Base-by-base conservation (phyloP, 352 stramenopile species). In the Pythium periplocum region DNA sequence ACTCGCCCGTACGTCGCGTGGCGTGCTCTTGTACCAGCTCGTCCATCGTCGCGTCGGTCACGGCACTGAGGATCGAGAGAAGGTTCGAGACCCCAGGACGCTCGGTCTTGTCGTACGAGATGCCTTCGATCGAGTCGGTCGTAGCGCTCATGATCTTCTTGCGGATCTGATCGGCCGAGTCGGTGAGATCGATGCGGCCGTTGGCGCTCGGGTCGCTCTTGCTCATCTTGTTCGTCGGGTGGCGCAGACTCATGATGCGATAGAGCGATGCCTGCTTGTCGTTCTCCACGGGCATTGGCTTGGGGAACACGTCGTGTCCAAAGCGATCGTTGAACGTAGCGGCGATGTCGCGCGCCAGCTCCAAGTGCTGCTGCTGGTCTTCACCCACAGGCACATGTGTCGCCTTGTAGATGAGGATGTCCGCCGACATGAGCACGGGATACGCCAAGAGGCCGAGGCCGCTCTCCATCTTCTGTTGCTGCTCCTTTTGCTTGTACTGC, bases 401-500 rank as follows among this genome's bases (percentile, higher is more conserved):
- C 1, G 97, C 90, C 53, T 98, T 90, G 76, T 99, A 99, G 11
- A 99, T 68, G 48, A 99, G 72, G 57, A 99, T 99, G 69, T 99
- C 97, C 2, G 97, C 93, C 11, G 97, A 96, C 97, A 99, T 99
- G 36, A 99, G 85, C 41, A 98, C 87, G 0, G 97, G 97, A 68
- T 99, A 99, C 17, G 93, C 89, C 55, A 99, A 87, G 34, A 99
- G 71, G n/a, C 96, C 96, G 30, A 98, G 66, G 4, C 87, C 90
- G 44, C 66, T 81, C 53, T 87, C 75, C 49, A 61, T 77, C 43
- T 75, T 75, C 90, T 98, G 60, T 10, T 57, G 53, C 46, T 89
- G 83, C 12, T 87, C 70, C 73, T 99, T 99, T 57, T 99, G 95
- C 74, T 99, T 99, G 79, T 98, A 99, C 78, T 99, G 97, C 55